Evolutionary conservation across 441 rosid genomes (phyloP).

Genomic region (Syzygium malaccense): DNA sequence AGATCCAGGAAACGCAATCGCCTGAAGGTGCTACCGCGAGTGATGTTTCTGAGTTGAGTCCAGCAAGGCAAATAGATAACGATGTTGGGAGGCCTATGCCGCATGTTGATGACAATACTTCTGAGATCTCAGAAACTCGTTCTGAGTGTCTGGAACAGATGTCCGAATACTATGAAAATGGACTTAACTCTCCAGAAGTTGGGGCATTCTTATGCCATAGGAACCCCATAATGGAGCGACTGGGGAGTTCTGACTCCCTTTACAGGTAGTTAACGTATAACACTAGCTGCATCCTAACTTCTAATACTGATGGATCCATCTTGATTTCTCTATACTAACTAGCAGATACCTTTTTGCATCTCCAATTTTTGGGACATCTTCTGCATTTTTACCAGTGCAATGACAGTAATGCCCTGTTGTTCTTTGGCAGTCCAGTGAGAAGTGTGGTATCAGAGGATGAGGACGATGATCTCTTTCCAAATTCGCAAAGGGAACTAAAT

Average conservation of each 20-base stretch:
- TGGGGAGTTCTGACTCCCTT: constrained; percentile 66
- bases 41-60: constrained; percentile 70
- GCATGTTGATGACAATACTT: constrained; percentile 52
- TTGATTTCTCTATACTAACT: not conserved
- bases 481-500: constrained; percentile 48
- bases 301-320: not conserved
- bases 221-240: constrained; percentile 43
- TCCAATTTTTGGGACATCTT: not conserved
- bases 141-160: constrained; percentile 46
- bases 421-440: constrained; percentile 93
- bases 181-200: constrained; percentile 61
- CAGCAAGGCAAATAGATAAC: constrained; percentile 48
- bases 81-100: constrained; percentile 38
- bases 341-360: not conserved
- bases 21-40: constrained; percentile 60
- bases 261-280: constrained; percentile 51
- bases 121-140: constrained; percentile 59
- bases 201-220: constrained; percentile 28
- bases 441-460: constrained; percentile 64
- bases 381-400: not conserved
- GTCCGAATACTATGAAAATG: constrained; percentile 43
- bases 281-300: not conserved
- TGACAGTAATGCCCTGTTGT: constrained; percentile 19
- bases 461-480: constrained; percentile 46
- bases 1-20: constrained; percentile 46